A percentile compares a stretch with the other conserved stretches of the same genome.
phyloP scores from a whole-genome alignment of 148 eudicot genomes.

The Cornus kousa region DNA sequence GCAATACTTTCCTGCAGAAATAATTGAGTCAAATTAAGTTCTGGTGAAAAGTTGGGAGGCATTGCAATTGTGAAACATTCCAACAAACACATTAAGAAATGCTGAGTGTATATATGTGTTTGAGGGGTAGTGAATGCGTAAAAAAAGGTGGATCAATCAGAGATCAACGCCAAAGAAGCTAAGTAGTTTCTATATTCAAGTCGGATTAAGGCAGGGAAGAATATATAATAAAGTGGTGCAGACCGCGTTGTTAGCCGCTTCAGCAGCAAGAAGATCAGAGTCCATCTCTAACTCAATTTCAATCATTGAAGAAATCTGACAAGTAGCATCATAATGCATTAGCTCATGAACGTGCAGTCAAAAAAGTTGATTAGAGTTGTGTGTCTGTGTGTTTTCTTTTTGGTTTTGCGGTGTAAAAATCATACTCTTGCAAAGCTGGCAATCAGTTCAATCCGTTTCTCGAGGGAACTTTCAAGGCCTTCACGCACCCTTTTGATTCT shows the following conservation, averaged over 20 bases:
- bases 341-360: background rate
- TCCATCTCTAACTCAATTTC: conserved; percentile 99
- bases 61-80: background rate
- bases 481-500: conserved; percentile 83
- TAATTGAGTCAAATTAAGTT: background rate
- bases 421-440: conserved; percentile 93
- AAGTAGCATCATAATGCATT: conserved; percentile 6
- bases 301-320: conserved; percentile 96
- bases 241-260: conserved; percentile 78
- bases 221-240: conserved; percentile 8
- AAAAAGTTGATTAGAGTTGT: background rate
- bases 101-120: background rate
- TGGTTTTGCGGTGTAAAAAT: conserved; percentile 6
- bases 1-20: conserved; percentile 73
- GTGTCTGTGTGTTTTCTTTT: background rate
- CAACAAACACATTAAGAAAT: background rate
- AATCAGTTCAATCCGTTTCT: conserved; percentile 73
- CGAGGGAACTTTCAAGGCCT: conserved; percentile 73
- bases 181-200: background rate
- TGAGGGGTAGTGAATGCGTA: background rate
- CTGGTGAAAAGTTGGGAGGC: background rate
- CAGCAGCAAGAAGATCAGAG: conserved; percentile 92
- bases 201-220: background rate
- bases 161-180: background rate
- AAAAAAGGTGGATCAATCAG: background rate